A percentile compares a stretch with the other conserved stretches of the same genome.
These are phyloP conservation scores for Neonectria sp. DNA, from an alignment of 2,329 filamentous ascomycete species.

Conservation along the genomic window DNA sequence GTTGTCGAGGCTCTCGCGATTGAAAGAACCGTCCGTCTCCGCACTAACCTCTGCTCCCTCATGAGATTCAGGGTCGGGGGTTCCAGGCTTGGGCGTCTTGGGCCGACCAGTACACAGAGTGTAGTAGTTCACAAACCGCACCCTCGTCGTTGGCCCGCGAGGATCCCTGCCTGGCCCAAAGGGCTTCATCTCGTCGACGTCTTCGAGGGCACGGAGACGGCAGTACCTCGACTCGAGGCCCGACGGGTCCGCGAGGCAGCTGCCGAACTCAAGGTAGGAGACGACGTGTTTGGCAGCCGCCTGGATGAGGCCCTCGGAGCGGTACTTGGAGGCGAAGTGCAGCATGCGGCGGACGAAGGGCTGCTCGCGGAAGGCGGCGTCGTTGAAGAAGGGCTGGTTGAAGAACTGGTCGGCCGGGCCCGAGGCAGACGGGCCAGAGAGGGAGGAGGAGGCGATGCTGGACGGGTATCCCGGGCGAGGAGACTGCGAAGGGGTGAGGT, in stretches of 20 bases:
- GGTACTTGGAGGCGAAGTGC: constrained; percentile 88
- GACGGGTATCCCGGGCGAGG: constrained; percentile 35
- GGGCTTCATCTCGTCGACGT: constrained; percentile 70
- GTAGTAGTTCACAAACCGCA: constrained; percentile 92
- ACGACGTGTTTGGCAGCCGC: constrained; percentile 82
- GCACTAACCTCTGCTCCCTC: constrained; percentile 21
- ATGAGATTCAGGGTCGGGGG: constrained; percentile 13
- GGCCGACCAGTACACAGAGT: constrained; percentile 84
- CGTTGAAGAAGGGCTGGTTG: constrained; percentile 83
- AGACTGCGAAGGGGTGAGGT: constrained; percentile 39
- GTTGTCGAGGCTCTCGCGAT: constrained; percentile 4
- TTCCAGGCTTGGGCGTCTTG: constrained; percentile 58
- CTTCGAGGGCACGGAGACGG: constrained; percentile 79
- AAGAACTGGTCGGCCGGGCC: constrained; percentile 71
- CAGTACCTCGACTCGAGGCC: constrained; percentile 80
- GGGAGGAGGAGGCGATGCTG: constrained; percentile 34
- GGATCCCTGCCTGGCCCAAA: constrained; percentile 34
- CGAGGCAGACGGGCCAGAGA: constrained; percentile 24
- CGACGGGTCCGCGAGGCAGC: constrained; percentile 82
- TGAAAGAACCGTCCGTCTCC: background rate
- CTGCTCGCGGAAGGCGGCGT: constrained; percentile 77
- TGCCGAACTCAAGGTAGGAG: constrained; percentile 87
- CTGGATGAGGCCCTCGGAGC: constrained; percentile 75
- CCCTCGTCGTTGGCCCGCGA: constrained; percentile 59
- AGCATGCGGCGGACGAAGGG: constrained; percentile 77